phyloP scores from a whole-genome alignment of 345 rosid species.

The Euphorbia pulcherrima region DNA sequence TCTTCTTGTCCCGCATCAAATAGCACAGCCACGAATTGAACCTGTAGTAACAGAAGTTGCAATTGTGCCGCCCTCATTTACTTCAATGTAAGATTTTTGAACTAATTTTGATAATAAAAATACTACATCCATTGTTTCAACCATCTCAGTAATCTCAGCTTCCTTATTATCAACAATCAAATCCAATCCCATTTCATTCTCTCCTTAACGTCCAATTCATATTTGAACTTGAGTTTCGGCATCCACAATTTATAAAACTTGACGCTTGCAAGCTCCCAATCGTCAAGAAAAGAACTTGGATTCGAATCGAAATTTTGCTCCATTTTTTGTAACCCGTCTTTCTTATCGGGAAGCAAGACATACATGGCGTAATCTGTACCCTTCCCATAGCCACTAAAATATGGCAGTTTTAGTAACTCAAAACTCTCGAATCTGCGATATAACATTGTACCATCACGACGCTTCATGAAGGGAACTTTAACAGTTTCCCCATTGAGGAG shows the following conservation, averaged over 20 bases:
- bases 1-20: too few species aligned
- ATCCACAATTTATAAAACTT: background rate
- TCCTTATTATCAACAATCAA: background rate
- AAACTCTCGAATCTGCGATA: conserved; percentile 7
- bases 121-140: background rate
- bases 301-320: too few species aligned
- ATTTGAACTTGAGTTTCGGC: background rate
- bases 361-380: background rate
- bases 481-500: conserved; percentile 12
- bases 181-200: background rate
- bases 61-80: background rate
- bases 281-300: too few species aligned
- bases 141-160: too few species aligned
- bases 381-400: too few species aligned
- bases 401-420: background rate
- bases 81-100: conserved; percentile 2
- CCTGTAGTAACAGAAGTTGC: background rate
- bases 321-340: too few species aligned
- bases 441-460: background rate
- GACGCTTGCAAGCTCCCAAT: too few species aligned
- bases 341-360: too few species aligned
- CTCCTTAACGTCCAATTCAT: background rate
- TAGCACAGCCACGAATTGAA: too few species aligned
- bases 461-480: conserved; percentile 18
- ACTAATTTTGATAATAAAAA: background rate